These are phyloP conservation scores for Colletotrichum destructivum DNA, from an alignment of 2,329 filamentous ascomycete species.

Conservation along the genomic window DNA sequence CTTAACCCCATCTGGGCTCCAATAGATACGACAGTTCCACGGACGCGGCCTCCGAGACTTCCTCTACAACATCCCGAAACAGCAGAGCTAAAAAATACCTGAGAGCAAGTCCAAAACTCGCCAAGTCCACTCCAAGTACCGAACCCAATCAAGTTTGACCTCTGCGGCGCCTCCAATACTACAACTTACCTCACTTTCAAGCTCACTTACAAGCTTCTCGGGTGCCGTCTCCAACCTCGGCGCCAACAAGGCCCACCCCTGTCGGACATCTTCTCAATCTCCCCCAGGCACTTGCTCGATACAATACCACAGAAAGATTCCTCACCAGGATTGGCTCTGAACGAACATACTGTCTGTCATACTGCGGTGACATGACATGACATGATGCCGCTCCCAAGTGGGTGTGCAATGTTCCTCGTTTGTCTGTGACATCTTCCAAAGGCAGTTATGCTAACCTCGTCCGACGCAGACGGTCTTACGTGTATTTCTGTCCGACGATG, in stretches of 20 bases:
- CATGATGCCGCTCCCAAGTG: constrained; percentile 1
- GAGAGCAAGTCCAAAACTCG: constrained; percentile 31
- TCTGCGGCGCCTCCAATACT: constrained; percentile 13
- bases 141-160: constrained; percentile 34
- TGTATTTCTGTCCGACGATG: not conserved
- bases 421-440: not conserved
- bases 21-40: not conserved
- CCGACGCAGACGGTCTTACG: not conserved
- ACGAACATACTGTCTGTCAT: constrained; percentile 17
- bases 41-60: not conserved
- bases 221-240: constrained; percentile 20
- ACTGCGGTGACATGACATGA: constrained; percentile 32
- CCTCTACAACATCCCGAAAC: not conserved
- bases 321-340: constrained; percentile 12
- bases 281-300: not conserved
- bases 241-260: constrained; percentile 21
- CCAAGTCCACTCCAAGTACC: constrained; percentile 37
- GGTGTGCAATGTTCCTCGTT: constrained; percentile 15
- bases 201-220: constrained; percentile 35
- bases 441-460: not conserved
- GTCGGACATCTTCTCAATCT: not conserved
- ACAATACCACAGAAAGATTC: not conserved
- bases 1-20: not conserved
- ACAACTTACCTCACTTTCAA: constrained; percentile 5
- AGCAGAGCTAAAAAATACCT: constrained; percentile 21